phyloP scores from a whole-genome alignment of 306 rosid genomes.

The Malus sieversii region DNA sequence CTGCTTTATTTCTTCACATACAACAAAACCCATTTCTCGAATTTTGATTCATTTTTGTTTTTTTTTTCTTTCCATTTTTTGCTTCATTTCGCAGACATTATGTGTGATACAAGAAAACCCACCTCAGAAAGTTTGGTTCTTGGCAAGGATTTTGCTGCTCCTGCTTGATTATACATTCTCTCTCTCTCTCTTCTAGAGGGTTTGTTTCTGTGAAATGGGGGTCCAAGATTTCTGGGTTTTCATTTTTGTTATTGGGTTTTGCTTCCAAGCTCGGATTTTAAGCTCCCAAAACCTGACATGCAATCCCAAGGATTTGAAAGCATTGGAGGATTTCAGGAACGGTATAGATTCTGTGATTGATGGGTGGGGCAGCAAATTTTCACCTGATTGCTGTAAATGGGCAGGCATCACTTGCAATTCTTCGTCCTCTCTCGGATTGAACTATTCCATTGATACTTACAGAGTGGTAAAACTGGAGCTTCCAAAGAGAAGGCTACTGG shows the following conservation, averaged over 20 bases:
- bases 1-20: neutral
- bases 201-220: slow-evolving; percentile 15
- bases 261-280: slow-evolving; percentile 3
- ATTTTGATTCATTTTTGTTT: neutral
- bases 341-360: slow-evolving; percentile 1
- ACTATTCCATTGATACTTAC: neutral
- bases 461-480: slow-evolving; percentile 39
- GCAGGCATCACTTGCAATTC: slow-evolving; percentile 29
- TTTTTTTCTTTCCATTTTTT: neutral
- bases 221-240: slow-evolving; percentile 16
- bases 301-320: slow-evolving; percentile 14
- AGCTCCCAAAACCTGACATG: slow-evolving; percentile 25
- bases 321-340: slow-evolving; percentile 15
- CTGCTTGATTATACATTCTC: slow-evolving; percentile 5
- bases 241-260: slow-evolving; percentile 17
- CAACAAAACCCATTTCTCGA: neutral
- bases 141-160: slow-evolving; percentile 4
- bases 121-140: slow-evolving; percentile 5
- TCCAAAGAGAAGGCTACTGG: slow-evolving; percentile 9
- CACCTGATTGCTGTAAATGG: slow-evolving; percentile 38
- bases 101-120: neutral
- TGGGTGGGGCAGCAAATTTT: slow-evolving; percentile 11
- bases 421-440: slow-evolving; percentile 15
- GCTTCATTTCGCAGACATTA: neutral
- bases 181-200: neutral